A percentile compares a stretch with the other conserved stretches of the same genome.
These are phyloP conservation scores for Purshia tridentata DNA, from an alignment of 306 rosid species.

Conservation along the genomic window DNA sequence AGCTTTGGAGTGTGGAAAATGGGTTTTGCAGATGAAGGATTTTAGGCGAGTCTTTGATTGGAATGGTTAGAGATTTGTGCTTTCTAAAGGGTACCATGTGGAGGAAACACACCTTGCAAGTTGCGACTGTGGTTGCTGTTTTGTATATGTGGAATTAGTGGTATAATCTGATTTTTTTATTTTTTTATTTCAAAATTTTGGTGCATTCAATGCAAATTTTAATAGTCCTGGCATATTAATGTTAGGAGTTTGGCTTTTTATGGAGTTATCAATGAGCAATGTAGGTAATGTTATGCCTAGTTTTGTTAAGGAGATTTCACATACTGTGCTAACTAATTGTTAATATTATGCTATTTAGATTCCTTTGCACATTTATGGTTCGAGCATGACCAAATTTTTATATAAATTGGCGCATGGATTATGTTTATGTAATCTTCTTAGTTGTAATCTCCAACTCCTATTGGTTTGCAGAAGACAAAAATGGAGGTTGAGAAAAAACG, in stretches of 20 bases:
- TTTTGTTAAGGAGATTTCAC: not conserved
- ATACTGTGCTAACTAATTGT: not conserved
- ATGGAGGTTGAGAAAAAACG: conserved; percentile 83
- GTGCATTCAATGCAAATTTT: not conserved
- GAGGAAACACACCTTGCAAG: not conserved
- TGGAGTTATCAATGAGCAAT: conserved; percentile 18
- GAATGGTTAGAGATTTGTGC: conserved; percentile 21
- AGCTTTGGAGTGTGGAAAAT: conserved; percentile 24
- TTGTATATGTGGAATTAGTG: not conserved
- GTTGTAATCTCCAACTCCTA: conserved; percentile 5
- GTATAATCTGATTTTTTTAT: conserved; percentile 6
- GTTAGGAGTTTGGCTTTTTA: not conserved
- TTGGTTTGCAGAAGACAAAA: conserved; percentile 23
- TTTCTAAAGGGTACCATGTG: not conserved
- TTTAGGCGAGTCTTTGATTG: conserved; percentile 39
- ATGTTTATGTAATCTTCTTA: not conserved
- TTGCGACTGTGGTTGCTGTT: conserved; percentile 9
- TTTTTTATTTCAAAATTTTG: not conserved
- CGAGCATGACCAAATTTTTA: not conserved
- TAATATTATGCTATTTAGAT: not conserved
- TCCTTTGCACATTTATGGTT: conserved; percentile 8
- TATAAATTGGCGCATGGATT: conserved; percentile 14
- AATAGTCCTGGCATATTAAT: not conserved
- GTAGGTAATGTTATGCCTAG: not conserved
- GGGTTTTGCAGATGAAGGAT: conserved; percentile 33